These are phyloP conservation scores for Cryptococcus sp. DNA, from an alignment of 1,284 basidiomycete genomes.

Conservation along the genomic window DNA sequence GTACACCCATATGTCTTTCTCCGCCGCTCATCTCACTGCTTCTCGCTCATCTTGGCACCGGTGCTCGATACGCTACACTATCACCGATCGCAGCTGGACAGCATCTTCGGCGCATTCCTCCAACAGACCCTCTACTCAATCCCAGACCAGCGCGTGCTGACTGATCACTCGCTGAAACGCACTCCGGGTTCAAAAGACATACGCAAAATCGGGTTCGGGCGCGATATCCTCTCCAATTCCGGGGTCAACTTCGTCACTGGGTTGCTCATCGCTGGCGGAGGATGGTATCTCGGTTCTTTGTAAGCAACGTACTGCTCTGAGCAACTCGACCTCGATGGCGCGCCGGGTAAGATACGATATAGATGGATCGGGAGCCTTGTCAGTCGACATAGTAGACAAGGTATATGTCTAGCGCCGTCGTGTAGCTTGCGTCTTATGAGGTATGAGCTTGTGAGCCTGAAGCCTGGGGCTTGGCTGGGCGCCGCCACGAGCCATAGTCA, in stretches of 20 bases:
- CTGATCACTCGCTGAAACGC: constrained; percentile 57
- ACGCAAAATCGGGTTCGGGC: constrained; percentile 65
- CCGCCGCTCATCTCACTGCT: no score
- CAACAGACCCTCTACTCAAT: constrained; percentile 77
- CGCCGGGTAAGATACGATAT: neutral
- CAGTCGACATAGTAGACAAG: no score
- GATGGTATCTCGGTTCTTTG: constrained; percentile 24
- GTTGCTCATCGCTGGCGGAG: constrained; percentile 31
- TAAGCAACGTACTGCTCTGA: neutral
- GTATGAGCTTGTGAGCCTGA: no score
- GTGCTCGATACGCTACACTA: neutral
- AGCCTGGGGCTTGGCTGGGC: no score
- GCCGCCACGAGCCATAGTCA: no score
- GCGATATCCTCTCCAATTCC: constrained; percentile 70
- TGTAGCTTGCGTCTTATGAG: no score
- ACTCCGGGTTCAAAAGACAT: constrained; percentile 45
- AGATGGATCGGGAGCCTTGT: no score
- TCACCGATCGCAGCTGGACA: constrained; percentile 65
- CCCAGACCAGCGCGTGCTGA: constrained; percentile 66
- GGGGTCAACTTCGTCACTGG: constrained; percentile 45
- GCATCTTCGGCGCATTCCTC: constrained; percentile 81
- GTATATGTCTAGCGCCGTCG: no score
- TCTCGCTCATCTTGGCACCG: no score
- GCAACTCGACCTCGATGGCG: neutral
- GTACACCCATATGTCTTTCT: no score